Base-by-base conservation (phyloP, 208 protist genomes). In the Naegleria lovaniensis region DNA sequence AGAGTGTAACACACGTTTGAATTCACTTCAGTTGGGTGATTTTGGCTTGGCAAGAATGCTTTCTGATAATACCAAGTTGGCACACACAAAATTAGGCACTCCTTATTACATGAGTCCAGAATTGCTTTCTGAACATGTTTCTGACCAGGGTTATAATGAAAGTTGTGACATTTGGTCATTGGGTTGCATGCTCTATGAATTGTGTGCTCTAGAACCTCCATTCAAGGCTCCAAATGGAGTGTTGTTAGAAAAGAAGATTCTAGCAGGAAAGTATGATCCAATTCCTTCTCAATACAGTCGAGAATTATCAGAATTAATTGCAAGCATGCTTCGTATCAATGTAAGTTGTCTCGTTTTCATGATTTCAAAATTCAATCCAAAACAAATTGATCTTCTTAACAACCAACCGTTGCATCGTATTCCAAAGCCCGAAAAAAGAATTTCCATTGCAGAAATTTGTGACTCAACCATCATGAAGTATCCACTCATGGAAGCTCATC, bases 21-120 rank as follows among this genome's bases (percentile, higher is more conserved):
- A 41, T 19, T 48, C 75, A n/a, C n/a, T n/a, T n/a, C 11, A 25
- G 89, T 90, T 92, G 90, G 91, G 91, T 38, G 91, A 93, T 51
- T 93, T 93, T 88, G 91, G 91, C 33, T 58, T 92, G 13, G 91
- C 91, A 39, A 75, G 91, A 59, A 90, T 92, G 11, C 25, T 92
- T 7, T 39, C 38, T 22, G 91, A 92, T 16, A 13, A 92, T 15
- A 90, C 93, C 2, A 29, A 90, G 38, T 90, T 93, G 13, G 94
- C 94, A 33, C 48, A 93, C 19, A 94, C 94, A 19, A 94, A 92
- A 88, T 83, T 94, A 38, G 94, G 94, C 41, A 96, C 94, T 48
- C 94, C 94, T 29, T 96, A 94, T 91, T 96, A 96, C 92, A 95
- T 96, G 94, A 93, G 93, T 19, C 95, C 95, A 36, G 94, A 92